These are phyloP conservation scores for Melanogaster broomeanus DNA, from an alignment of 768 basidiomycete species.

Conservation along the genomic window DNA sequence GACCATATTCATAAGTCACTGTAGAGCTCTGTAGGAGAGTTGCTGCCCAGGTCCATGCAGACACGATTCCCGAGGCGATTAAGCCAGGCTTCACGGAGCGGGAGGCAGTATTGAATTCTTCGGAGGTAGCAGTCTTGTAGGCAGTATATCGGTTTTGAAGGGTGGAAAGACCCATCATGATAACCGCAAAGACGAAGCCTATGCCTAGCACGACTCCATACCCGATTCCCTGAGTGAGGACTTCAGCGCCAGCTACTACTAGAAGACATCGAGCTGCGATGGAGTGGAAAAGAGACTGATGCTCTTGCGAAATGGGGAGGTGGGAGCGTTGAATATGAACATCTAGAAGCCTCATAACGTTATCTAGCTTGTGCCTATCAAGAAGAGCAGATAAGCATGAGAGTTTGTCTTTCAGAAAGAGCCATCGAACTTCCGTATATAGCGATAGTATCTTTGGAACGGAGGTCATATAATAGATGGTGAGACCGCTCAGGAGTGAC, in stretches of 20 bases:
- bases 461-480: not conserved
- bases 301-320: not conserved
- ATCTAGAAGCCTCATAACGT: not conserved
- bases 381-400: constrained; percentile 12
- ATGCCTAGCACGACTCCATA: constrained; percentile 34
- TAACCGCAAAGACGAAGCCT: constrained; percentile 28
- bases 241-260: constrained; percentile 11
- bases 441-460: constrained; percentile 11
- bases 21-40: constrained; percentile 30
- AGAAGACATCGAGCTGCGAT: constrained; percentile 10
- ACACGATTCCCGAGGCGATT: constrained; percentile 23
- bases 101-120: constrained; percentile 33
- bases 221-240: constrained; percentile 26
- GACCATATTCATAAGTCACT: constrained; percentile 33
- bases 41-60: constrained; percentile 33
- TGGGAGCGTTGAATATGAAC: not conserved
- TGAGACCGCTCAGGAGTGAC: not conserved
- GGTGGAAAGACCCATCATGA: constrained; percentile 30
- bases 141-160: constrained; percentile 29
- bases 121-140: constrained; percentile 25
- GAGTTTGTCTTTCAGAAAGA: constrained; percentile 1
- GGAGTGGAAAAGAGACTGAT: not conserved
- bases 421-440: not conserved
- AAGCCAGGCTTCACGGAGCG: constrained; percentile 18
- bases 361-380: not conserved